Conservation (phyloP, 2,329 filamentous ascomycete genomes). For the Camillea tinctor region DNA sequence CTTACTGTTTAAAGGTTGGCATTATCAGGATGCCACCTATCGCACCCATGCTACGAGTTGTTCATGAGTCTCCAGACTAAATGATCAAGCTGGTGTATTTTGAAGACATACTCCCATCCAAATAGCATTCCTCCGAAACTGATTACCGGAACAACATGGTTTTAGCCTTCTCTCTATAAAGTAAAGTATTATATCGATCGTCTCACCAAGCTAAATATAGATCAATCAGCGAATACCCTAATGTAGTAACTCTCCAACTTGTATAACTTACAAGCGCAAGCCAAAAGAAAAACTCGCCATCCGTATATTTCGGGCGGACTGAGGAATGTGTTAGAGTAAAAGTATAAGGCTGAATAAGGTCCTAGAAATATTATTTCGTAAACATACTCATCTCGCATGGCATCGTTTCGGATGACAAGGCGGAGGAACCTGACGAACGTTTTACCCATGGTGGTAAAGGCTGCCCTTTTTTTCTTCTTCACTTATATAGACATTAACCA, state of each 20-base stretch:
- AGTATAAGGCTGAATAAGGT: too few species aligned
- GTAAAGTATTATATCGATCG: neutral
- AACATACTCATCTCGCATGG: conserved; percentile 59
- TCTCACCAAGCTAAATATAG: neutral
- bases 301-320: conserved; percentile 64
- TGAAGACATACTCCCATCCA: conserved; percentile 39
- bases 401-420: conserved; percentile 65
- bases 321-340: neutral
- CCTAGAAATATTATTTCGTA: neutral
- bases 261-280: conserved; percentile 48
- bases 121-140: conserved; percentile 60
- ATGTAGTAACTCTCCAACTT: neutral
- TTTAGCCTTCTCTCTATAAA: too few species aligned
- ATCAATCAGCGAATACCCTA: neutral
- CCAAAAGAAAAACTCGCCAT: conserved; percentile 65
- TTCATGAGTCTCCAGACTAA: conserved; percentile 26
- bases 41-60: conserved; percentile 58
- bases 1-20: conserved; percentile 53
- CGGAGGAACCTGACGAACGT: conserved; percentile 44
- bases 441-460: conserved; percentile 37
- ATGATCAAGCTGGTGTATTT: neutral
- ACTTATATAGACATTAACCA: neutral
- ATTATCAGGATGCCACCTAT: conserved; percentile 67
- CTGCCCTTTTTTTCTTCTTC: neutral
- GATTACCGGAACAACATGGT: conserved; percentile 3